A percentile compares a stretch with the other conserved stretches of the same genome.
Evolutionary conservation across 192 early-diverging fungal genomes (phyloP).

Genomic region (Phlyctochytrium bullatum): DNA sequence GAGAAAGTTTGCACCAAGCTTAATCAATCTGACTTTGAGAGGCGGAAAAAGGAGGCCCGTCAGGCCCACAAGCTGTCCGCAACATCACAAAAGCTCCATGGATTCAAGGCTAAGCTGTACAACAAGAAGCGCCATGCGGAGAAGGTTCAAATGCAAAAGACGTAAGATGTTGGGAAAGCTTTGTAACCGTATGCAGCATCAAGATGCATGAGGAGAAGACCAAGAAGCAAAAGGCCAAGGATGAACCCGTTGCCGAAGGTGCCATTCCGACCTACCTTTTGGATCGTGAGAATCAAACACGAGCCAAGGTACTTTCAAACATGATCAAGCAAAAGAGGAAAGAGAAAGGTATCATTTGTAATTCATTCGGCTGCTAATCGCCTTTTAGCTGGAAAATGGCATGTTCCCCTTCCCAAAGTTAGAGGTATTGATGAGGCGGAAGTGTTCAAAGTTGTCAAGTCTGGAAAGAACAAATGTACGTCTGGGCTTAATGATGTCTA

Average conservation of each 20-base stretch:
- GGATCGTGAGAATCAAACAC: conserved; percentile 95
- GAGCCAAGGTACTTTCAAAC: conserved; percentile 96
- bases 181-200: conserved; percentile 50
- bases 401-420: conserved; percentile 95
- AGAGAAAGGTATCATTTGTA: conserved; percentile 87
- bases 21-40: conserved; percentile 26
- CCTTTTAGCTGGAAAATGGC: conserved; percentile 80
- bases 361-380: no score
- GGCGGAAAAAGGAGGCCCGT: conserved; percentile 94
- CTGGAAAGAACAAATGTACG: conserved; percentile 81
- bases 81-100: conserved; percentile 94
- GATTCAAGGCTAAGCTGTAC: conserved; percentile 96
- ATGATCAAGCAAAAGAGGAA: conserved; percentile 99
- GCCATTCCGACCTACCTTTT: conserved; percentile 96
- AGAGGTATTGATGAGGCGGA: conserved; percentile 99
- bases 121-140: conserved; percentile 97
- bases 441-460: conserved; percentile 97
- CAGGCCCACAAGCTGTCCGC: conserved; percentile 87
- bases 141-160: conserved; percentile 99
- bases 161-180: conserved; percentile 44
- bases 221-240: conserved; percentile 86
- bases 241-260: conserved; percentile 88
- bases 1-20: conserved; percentile 65
- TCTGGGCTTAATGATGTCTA: not conserved
- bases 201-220: conserved; percentile 98